phyloP scores from a whole-genome alignment of 2,329 filamentous ascomycete genomes.

The Cytospora mali region DNA sequence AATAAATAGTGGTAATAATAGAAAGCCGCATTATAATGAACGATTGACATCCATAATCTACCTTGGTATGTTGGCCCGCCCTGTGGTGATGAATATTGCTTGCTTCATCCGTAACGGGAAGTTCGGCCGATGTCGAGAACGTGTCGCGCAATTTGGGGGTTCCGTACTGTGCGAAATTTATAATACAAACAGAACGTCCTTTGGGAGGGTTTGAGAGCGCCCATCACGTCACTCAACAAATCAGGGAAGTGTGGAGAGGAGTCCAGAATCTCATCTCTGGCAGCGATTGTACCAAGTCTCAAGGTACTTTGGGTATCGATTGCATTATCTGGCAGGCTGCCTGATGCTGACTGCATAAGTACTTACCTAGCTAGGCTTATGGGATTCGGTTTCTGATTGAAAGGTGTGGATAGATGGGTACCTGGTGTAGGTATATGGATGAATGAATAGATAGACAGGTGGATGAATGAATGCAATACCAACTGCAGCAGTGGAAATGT shows the following conservation, averaged over 20 bases:
- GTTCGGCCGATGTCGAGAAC: neutral
- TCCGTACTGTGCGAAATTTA: neutral
- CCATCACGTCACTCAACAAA: constrained; percentile 2
- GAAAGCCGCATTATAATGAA: neutral
- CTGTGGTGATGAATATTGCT: neutral
- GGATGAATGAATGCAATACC: neutral
- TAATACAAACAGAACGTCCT: neutral
- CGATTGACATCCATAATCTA: no score
- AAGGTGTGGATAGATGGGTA: neutral
- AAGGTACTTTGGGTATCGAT: no score
- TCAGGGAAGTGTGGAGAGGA: neutral
- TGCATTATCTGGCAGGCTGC: no score
- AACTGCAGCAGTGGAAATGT: neutral
- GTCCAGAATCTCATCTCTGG: neutral
- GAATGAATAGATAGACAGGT: neutral
- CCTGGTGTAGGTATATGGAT: neutral
- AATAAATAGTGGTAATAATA: neutral
- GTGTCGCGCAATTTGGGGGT: neutral
- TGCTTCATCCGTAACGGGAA: neutral
- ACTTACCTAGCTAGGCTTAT: neutral
- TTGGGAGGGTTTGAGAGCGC: neutral
- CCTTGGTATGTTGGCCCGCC: no score
- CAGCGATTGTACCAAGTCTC: neutral
- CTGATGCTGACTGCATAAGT: neutral
- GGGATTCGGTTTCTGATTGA: neutral